Conservation (phyloP, 2,329 filamentous ascomycete species). For the Alternaria triticimaculans region DNA sequence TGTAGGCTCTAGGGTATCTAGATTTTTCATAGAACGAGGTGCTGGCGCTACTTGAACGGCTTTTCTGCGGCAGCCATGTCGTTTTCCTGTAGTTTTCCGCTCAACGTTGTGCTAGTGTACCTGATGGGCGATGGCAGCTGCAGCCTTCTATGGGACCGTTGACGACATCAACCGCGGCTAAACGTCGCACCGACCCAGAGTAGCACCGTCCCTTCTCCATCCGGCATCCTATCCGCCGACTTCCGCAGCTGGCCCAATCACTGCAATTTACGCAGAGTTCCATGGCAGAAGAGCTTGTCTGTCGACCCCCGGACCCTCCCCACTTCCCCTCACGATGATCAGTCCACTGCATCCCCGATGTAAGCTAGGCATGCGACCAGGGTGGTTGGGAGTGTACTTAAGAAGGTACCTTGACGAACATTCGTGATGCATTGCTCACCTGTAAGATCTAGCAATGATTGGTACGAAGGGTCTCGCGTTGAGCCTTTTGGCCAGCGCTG, state of each 20-base stretch:
- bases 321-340: slow-evolving; percentile 24
- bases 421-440: not conserved
- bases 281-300: slow-evolving; percentile 1
- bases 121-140: not conserved
- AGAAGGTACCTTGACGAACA: slow-evolving; percentile 5
- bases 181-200: not conserved
- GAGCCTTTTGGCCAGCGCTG: slow-evolving; percentile 20
- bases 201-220: not conserved
- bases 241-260: slow-evolving; percentile 9
- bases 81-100: not conserved
- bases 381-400: slow-evolving; percentile 15
- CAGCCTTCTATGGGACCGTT: not conserved
- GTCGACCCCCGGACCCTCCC: slow-evolving; percentile 20
- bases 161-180: slow-evolving; percentile 6
- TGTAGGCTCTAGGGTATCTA: not conserved
- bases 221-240: not conserved
- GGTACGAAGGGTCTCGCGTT: slow-evolving; percentile 14
- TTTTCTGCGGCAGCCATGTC: not conserved
- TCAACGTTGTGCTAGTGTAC: not conserved
- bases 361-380: slow-evolving; percentile 7
- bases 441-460: slow-evolving; percentile 6
- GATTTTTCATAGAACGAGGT: not conserved
- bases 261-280: slow-evolving; percentile 11
- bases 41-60: not conserved
- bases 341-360: not conserved